These are phyloP conservation scores for Breynia disticha DNA, from an alignment of 441 rosid genomes.

Conservation along the genomic window DNA sequence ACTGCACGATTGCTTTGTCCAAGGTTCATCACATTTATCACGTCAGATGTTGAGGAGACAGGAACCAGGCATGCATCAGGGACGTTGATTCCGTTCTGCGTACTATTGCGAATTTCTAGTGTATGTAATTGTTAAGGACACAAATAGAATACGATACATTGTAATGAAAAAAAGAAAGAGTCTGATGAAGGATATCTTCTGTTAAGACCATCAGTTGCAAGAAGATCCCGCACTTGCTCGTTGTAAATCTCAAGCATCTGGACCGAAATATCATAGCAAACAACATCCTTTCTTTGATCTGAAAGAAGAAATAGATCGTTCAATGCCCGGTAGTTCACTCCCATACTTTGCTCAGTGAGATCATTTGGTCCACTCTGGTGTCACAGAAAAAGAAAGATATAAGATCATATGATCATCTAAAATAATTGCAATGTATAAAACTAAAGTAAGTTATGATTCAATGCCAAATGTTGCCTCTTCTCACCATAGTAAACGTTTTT, in stretches of 20 bases:
- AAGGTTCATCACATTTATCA: constrained; percentile 54
- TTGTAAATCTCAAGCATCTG: constrained; percentile 97
- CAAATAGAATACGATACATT: constrained; percentile 12
- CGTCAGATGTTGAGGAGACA: constrained; percentile 55
- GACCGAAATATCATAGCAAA: constrained; percentile 70
- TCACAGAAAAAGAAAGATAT: constrained; percentile 10
- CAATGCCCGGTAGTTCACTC: constrained; percentile 91
- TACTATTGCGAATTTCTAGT: constrained; percentile 60
- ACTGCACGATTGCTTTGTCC: constrained; percentile 65
- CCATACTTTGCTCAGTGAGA: constrained; percentile 62
- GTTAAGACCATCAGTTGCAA: constrained; percentile 62
- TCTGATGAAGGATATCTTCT: constrained; percentile 73
- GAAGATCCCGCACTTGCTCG: constrained; percentile 93
- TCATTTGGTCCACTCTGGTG: constrained; percentile 79
- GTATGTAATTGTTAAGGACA: constrained; percentile 32
- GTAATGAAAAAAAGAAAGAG: constrained; percentile 2
- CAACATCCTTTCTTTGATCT: constrained; percentile 72
- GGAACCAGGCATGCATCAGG: constrained; percentile 64
- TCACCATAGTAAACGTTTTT: constrained; percentile 88
- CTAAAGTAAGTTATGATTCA: neutral
- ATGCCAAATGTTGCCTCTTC: constrained; percentile 10
- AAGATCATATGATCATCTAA: constrained; percentile 1
- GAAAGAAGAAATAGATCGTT: constrained; percentile 77
- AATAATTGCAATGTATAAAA: neutral
- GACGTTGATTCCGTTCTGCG: constrained; percentile 60